Base-by-base conservation (phyloP, 2,329 filamentous ascomycete species). In the Juglanconis juglandina region DNA sequence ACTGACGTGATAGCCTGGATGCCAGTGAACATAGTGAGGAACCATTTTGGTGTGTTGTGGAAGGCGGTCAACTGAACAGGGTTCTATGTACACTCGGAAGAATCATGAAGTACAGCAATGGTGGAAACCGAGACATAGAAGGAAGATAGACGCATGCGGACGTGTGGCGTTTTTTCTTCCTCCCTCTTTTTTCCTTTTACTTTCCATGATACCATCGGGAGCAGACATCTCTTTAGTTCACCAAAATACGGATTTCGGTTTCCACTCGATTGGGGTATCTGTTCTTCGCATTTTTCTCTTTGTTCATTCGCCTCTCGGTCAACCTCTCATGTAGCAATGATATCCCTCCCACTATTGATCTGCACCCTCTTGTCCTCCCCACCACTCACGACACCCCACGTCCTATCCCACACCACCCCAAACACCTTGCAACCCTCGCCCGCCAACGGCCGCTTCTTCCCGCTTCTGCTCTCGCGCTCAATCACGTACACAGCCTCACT, bases 301-400 rank as follows among this genome's bases (percentile, higher is more conserved):
- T 52, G 33, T 53, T 42, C 42, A 17, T 34, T 10, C 41, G 5
- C 32, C n/a, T 10, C 17, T 42, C 53, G 4, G 4, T 47, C 33
- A 24, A 10, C 6, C 47, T 49, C 17, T 65, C 66, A 77, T 70
- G 71, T 69, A 39, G 72, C 69, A 49, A 83, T 69, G 48, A 85
- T 66, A 60, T 79, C 82, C 64, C 83, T 81, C 17, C 86, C 87
- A 66, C 84, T 82, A 75, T 99, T 97, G 63, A 99, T 87, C 79
- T 99, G 95, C 68, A 99, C 87, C 78, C 86, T 87, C 79, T 95
- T 96, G 72, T 99, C 95, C 81, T 98, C 93, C 14, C 94, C 92
- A 48, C 81, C 92, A 69, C 91, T 96, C 49, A 97, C 89, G 71
- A 99, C 94, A 1, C 95, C 96, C 70, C 96, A 86, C 6, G 87